phyloP scores from a whole-genome alignment of 129 eudicot species.

The Chrysanthemum seticuspe region DNA sequence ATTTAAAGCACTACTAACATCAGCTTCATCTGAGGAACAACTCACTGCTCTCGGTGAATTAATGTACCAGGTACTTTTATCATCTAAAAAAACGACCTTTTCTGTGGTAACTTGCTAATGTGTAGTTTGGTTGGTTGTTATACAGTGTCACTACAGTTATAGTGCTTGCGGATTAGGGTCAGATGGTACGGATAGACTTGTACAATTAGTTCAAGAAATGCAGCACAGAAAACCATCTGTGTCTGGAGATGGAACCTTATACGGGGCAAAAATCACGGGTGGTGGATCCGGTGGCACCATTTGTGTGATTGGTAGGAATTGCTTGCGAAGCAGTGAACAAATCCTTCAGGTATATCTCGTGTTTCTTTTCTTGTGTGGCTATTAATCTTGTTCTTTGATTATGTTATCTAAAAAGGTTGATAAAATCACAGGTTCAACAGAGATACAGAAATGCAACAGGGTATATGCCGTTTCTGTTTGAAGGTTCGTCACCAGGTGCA shows the following conservation, averaged over 20 bases:
- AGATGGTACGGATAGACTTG: conserved; percentile 92
- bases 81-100: not conserved
- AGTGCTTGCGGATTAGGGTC: conserved; percentile 97
- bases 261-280: conserved; percentile 93
- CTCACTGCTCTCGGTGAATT: conserved; percentile 81
- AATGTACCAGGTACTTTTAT: conserved; percentile 73
- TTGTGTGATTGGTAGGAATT: conserved; percentile 77
- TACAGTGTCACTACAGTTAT: conserved; percentile 95
- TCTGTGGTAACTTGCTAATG: not conserved
- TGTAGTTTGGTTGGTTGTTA: conserved; percentile 5
- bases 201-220: conserved; percentile 89
- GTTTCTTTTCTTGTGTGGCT: not conserved
- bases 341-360: conserved; percentile 64
- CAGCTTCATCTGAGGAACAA: conserved; percentile 82
- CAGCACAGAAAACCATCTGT: conserved; percentile 65
- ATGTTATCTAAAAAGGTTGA: not conserved
- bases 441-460: conserved; percentile 83
- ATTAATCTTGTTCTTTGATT: not conserved
- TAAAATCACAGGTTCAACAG: conserved; percentile 65
- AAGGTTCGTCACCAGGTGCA: conserved; percentile 99
- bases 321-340: conserved; percentile 67
- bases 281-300: conserved; percentile 98
- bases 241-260: conserved; percentile 69
- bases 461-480: conserved; percentile 74
- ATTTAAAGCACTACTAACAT: conserved; percentile 84